Evolutionary conservation across 164 flowering plant genomes (phyloP), one percentile per base, ranked within the genome.

Genomic region (Magnolia officinalis): DNA sequence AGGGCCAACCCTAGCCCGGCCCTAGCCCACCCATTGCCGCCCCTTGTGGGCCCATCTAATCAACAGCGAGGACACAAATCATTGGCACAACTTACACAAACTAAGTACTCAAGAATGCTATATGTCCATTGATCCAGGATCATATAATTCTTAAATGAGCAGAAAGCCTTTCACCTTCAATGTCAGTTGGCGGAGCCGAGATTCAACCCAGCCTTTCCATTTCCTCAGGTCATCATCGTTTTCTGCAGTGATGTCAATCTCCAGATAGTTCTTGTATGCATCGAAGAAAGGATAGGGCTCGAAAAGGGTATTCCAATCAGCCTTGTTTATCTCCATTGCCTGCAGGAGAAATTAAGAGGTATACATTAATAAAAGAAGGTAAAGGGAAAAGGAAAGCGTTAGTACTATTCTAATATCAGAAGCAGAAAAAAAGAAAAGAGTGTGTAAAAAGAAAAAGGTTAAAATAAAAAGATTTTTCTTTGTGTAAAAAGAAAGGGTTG

Each of bases 151-250:
- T 37, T 37, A 37, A 37, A 37, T 37, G 45, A 37, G 45, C 61
- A 55, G 61, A 10, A 55, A 55, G 2, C 13, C 8, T 26, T 7
- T 50, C 24, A 92, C 98, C 94, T 90, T 95, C 78, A 95, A 73
- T 0, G 94, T 92, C 31, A 95, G 95, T 80, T 85, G 89, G 16
- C 98, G 92, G 26, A 92, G 89, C 59, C 96, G 90, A 76, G 98
- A 95, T 79, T 95, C 95, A 66, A 95, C 95, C 96, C 98, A 95
- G 23, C 98, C 98, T 85, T 91, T 95, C 97, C 97, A 95, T 21
- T 84, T 81, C 82, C 93, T 85, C 73, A 92, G 77, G 78, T 91
- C 95, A 78, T 90, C 87, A 59, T 80, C 90, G 76, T 89, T 87
- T 75, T 83, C 92, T 50, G 98, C 93, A 55, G 83, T 68, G 50